Conservation (phyloP, 257 asterid genomes). For the Scutellaria barbata region DNA sequence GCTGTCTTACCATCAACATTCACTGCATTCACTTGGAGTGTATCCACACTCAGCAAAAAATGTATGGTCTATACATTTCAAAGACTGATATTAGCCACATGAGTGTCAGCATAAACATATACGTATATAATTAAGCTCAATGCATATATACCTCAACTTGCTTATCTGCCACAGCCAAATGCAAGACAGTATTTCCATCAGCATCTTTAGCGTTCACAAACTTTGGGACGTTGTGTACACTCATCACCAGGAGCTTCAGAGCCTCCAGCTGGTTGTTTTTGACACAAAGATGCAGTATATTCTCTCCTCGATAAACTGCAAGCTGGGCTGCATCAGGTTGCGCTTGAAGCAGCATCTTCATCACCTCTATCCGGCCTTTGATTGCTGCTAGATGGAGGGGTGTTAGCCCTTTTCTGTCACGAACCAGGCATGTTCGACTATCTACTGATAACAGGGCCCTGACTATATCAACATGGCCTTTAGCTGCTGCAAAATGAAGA, state of each 20-base stretch:
- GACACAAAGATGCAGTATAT: slow-evolving; percentile 46
- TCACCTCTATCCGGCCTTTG: slow-evolving; percentile 40
- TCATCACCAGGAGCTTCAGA: slow-evolving; percentile 31
- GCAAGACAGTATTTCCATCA: slow-evolving; percentile 44
- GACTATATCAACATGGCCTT: slow-evolving; percentile 38
- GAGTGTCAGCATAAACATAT: no score
- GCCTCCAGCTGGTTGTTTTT: slow-evolving; percentile 33
- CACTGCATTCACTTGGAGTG: no score
- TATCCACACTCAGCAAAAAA: no score
- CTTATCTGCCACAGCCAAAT: slow-evolving; percentile 44
- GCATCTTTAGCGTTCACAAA: slow-evolving; percentile 36
- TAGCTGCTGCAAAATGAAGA: slow-evolving; percentile 47
- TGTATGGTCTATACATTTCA: no score
- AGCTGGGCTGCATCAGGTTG: slow-evolving; percentile 35
- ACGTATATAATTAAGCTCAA: no score
- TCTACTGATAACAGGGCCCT: slow-evolving; percentile 25
- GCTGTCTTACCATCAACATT: no score
- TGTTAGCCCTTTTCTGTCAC: slow-evolving; percentile 39
- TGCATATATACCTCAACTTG: slow-evolving; percentile 39
- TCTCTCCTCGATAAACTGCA: slow-evolving; percentile 31
- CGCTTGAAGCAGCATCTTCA: slow-evolving; percentile 27
- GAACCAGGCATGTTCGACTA: slow-evolving; percentile 33
- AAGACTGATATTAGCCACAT: no score
- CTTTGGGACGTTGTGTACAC: background rate
- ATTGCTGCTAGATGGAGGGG: slow-evolving; percentile 54